A percentile compares a stretch with the other conserved stretches of the same genome.
Evolutionary conservation across 2,329 filamentous ascomycete species (phyloP).

Genomic region (Periconia sp.): DNA sequence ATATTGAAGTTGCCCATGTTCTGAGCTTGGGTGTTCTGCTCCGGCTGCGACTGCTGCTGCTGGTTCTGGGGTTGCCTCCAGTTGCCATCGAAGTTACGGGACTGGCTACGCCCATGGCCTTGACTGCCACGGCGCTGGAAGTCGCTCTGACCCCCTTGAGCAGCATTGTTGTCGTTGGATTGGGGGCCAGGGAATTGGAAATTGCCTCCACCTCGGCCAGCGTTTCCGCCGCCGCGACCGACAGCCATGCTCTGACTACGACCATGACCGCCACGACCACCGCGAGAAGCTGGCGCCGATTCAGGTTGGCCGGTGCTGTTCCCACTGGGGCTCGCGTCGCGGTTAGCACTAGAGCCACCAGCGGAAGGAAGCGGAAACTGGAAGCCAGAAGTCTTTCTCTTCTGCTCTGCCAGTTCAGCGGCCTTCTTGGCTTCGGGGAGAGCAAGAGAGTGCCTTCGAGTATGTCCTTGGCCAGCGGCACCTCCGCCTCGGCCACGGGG

Average conservation of each 20-base stretch:
- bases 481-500: constrained; percentile 73
- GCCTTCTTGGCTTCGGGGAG: constrained; percentile 97
- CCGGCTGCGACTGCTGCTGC: constrained; percentile 49
- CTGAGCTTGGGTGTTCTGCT: constrained; percentile 46
- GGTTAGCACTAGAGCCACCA: constrained; percentile 56
- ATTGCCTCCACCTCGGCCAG: constrained; percentile 66
- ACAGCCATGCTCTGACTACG: constrained; percentile 90
- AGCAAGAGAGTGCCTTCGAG: constrained; percentile 91
- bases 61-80: constrained; percentile 80
- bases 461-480: constrained; percentile 71
- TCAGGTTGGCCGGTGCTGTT: constrained; percentile 25
- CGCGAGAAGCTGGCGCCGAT: constrained; percentile 37
- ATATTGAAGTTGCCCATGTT: constrained; percentile 67
- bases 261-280: constrained; percentile 61
- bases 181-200: constrained; percentile 68
- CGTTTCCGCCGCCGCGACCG: constrained; percentile 65
- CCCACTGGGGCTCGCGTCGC: constrained; percentile 59
- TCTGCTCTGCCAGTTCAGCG: constrained; percentile 94
- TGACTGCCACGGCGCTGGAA: constrained; percentile 75
- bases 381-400: constrained; percentile 89
- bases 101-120: constrained; percentile 79
- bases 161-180: constrained; percentile 52
- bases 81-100: constrained; percentile 96
- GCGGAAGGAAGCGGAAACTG: constrained; percentile 84
- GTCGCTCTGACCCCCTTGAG: constrained; percentile 55